Evolutionary conservation across 2,329 filamentous ascomycete species (phyloP).

Genomic region (Byssothecium circinans): DNA sequence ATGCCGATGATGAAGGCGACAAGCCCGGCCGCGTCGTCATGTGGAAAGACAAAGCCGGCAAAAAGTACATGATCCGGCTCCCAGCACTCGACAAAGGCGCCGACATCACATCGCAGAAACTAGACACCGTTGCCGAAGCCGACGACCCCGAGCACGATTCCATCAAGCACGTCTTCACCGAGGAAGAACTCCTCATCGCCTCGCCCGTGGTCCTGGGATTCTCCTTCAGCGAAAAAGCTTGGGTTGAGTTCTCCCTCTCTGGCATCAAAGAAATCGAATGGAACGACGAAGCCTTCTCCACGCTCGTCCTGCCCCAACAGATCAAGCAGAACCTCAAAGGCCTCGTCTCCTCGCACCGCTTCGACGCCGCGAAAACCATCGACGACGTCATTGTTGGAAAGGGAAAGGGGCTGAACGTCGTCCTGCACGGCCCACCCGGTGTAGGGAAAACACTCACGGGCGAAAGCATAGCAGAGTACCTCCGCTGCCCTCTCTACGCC

Average conservation of each 20-base stretch:
- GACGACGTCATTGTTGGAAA: constrained; percentile 75
- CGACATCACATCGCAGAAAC: constrained; percentile 58
- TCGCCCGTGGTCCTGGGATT: constrained; percentile 86
- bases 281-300: constrained; percentile 82
- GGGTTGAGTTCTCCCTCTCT: constrained; percentile 84
- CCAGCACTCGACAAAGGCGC: constrained; percentile 56
- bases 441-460: constrained; percentile 89
- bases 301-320: constrained; percentile 68
- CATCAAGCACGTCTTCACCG: constrained; percentile 63
- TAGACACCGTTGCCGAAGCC: constrained; percentile 54
- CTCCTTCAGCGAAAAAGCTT: constrained; percentile 83
- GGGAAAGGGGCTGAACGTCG: constrained; percentile 79
- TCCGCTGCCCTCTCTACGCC: constrained; percentile 81
- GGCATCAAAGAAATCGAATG: constrained; percentile 79
- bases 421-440: constrained; percentile 77
- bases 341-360: constrained; percentile 81
- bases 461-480: constrained; percentile 80
- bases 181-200: constrained; percentile 81
- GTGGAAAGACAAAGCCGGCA: constrained; percentile 53
- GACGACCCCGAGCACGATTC: constrained; percentile 29
- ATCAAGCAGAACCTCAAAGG: constrained; percentile 72
- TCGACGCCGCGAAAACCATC: constrained; percentile 77
- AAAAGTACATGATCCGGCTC: constrained; percentile 56
- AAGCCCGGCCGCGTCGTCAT: constrained; percentile 39
- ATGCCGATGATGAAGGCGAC: constrained; percentile 2